These are phyloP conservation scores for Cystoderma amianthinum DNA, from an alignment of 768 basidiomycete species.

Conservation along the genomic window DNA sequence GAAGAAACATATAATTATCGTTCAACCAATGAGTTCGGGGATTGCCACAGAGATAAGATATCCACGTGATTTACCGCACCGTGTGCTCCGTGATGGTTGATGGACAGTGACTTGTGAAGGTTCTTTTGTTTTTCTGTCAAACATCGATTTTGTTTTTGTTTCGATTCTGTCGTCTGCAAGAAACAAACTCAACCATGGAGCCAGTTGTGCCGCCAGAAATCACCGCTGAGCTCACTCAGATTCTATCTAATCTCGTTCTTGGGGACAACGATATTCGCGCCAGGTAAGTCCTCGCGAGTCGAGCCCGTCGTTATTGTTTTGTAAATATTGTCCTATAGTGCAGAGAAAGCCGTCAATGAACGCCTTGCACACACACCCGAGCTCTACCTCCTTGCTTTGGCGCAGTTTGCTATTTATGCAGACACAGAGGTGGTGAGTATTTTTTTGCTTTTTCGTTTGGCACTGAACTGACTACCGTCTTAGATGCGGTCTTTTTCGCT, in stretches of 20 bases:
- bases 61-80: too few species aligned
- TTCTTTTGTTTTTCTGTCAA: too few species aligned
- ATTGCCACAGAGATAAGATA: too few species aligned
- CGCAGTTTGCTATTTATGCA: constrained; percentile 71
- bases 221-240: constrained; percentile 71
- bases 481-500: constrained; percentile 86
- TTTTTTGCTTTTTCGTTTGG: not conserved
- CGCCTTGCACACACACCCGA: constrained; percentile 73
- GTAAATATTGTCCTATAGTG: constrained; percentile 35
- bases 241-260: constrained; percentile 76
- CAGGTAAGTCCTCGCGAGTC: constrained; percentile 47
- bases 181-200: too few species aligned
- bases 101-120: too few species aligned
- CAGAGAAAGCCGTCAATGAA: constrained; percentile 79
- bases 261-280: constrained; percentile 80
- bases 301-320: constrained; percentile 1
- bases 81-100: too few species aligned
- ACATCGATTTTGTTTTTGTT: too few species aligned
- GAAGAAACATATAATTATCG: too few species aligned
- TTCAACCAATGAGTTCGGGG: too few species aligned
- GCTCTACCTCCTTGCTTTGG: constrained; percentile 70
- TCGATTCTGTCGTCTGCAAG: too few species aligned
- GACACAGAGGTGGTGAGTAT: constrained; percentile 72
- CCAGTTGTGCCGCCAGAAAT: constrained; percentile 61
- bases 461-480: constrained; percentile 3